Conservation (phyloP, 768 basidiomycete genomes). For the Tylopilus sp. region DNA sequence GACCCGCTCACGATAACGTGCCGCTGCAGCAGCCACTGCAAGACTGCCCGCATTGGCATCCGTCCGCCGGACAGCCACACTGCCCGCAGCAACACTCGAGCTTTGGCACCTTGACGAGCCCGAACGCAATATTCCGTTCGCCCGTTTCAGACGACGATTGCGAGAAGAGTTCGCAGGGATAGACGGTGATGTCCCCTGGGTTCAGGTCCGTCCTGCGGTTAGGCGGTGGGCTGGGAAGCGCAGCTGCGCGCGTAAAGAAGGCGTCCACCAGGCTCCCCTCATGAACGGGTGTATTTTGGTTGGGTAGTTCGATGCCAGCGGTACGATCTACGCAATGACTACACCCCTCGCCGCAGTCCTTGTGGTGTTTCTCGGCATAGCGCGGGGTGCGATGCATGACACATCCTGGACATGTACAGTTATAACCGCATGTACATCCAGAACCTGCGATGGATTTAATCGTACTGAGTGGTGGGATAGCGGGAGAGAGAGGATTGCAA, state of each 20-base stretch:
- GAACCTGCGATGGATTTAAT: conserved; percentile 60
- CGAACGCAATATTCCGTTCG: conserved; percentile 42
- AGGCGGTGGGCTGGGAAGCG: conserved; percentile 57
- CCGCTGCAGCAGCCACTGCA: conserved; percentile 52
- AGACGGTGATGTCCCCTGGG: conserved; percentile 49
- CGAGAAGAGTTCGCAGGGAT: conserved; percentile 37
- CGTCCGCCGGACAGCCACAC: conserved; percentile 53
- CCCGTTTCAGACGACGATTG: conserved; percentile 35
- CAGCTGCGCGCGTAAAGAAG: conserved; percentile 67
- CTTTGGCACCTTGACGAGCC: conserved; percentile 56
- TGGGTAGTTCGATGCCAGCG: conserved; percentile 43
- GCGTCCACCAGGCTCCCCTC: conserved; percentile 46
- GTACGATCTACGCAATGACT: conserved; percentile 58
- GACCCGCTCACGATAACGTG: neutral
- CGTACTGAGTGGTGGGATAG: conserved; percentile 59
- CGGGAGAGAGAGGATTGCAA: conserved; percentile 43
- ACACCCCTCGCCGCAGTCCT: conserved; percentile 50
- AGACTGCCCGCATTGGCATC: conserved; percentile 53
- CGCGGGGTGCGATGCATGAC: conserved; percentile 60
- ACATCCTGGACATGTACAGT: conserved; percentile 73
- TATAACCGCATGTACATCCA: conserved; percentile 68
- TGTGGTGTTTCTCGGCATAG: conserved; percentile 36
- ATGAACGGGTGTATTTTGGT: conserved; percentile 5
- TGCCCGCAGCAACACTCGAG: conserved; percentile 64
- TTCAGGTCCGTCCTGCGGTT: conserved; percentile 42